Percentiles rank a stretch among this genome's conserved stretches.
Conservation (phyloP, 192 early-diverging fungal species). For the Coemansia aciculifera region DNA sequence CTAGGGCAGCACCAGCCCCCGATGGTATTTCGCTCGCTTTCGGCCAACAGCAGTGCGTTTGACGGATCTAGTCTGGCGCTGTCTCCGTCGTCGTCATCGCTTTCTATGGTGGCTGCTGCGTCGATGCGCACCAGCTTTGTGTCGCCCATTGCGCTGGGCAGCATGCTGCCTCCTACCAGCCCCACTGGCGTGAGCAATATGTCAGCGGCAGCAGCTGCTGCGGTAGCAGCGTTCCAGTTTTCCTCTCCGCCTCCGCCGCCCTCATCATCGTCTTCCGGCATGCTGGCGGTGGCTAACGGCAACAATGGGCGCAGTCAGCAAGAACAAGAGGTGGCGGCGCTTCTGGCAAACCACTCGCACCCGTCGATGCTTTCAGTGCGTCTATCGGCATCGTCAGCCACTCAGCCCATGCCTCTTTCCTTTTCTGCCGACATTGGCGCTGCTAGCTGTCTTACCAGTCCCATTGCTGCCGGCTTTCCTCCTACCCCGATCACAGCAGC, state of each 20-base stretch:
- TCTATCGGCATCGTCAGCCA: not conserved
- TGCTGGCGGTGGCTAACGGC: not conserved
- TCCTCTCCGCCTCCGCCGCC: constrained; percentile 17
- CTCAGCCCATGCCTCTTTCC: not conserved
- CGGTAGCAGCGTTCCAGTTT: constrained; percentile 46
- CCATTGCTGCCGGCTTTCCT: not conserved
- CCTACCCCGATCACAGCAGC: constrained; percentile 1
- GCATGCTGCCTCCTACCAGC: constrained; percentile 12
- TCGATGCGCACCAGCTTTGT: constrained; percentile 16
- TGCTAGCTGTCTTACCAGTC: not conserved
- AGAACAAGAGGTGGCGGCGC: constrained; percentile 3
- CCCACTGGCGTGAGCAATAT: not conserved
- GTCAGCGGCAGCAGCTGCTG: constrained; percentile 23
- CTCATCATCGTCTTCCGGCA: not conserved
- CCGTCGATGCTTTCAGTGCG: constrained; percentile 1
- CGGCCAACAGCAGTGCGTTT: constrained; percentile 21
- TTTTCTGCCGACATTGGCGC: constrained; percentile 1
- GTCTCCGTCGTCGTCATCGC: constrained; percentile 13
- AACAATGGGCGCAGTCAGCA: constrained; percentile 8
- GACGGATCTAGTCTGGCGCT: constrained; percentile 15
- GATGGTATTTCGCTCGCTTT: constrained; percentile 33
- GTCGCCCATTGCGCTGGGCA: constrained; percentile 34
- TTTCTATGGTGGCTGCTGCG: constrained; percentile 23
- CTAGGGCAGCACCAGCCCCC: constrained; percentile 17
- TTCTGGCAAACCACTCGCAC: constrained; percentile 3